phyloP scores from a whole-genome alignment of 257 asterid genomes.

The Lycium barbarum region DNA sequence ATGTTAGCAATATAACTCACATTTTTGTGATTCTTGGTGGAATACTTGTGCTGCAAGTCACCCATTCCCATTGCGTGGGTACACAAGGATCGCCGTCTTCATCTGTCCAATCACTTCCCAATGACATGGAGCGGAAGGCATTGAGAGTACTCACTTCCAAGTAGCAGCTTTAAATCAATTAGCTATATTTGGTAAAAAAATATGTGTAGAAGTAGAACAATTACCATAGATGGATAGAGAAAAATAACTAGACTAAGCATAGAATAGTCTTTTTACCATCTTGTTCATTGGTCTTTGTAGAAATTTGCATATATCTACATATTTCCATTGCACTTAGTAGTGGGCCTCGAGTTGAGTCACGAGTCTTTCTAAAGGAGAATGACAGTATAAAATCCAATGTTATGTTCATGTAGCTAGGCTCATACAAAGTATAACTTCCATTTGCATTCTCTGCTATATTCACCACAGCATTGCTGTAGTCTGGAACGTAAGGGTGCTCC shows the following conservation, averaged over 20 bases:
- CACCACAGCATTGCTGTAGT: constrained; percentile 94
- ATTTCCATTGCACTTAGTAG: constrained; percentile 85
- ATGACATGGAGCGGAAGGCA: constrained; percentile 56
- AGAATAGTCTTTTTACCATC: constrained; percentile 59
- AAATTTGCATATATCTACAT: constrained; percentile 74
- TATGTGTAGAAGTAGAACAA: not conserved
- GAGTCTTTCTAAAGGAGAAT: constrained; percentile 73
- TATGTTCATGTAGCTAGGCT: constrained; percentile 96
- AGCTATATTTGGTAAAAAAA: constrained; percentile 30
- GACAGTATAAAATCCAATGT: constrained; percentile 78
- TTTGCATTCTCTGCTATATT: constrained; percentile 94
- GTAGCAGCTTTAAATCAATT: constrained; percentile 36
- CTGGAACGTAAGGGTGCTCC: constrained; percentile 78
- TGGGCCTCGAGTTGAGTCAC: constrained; percentile 86
- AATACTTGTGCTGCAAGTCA: constrained; percentile 66
- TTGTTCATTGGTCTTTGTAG: constrained; percentile 66
- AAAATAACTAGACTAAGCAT: constrained; percentile 1
- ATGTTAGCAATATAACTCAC: constrained; percentile 49
- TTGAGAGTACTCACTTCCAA: constrained; percentile 66
- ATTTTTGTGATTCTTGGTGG: constrained; percentile 89
- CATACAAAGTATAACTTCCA: constrained; percentile 86
- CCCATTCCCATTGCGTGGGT: constrained; percentile 89
- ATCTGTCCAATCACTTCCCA: constrained; percentile 53
- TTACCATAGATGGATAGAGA: constrained; percentile 17
- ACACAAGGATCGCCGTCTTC: constrained; percentile 89